phyloP scores from a whole-genome alignment of 345 rosid species.

The Acer saccharum region DNA sequence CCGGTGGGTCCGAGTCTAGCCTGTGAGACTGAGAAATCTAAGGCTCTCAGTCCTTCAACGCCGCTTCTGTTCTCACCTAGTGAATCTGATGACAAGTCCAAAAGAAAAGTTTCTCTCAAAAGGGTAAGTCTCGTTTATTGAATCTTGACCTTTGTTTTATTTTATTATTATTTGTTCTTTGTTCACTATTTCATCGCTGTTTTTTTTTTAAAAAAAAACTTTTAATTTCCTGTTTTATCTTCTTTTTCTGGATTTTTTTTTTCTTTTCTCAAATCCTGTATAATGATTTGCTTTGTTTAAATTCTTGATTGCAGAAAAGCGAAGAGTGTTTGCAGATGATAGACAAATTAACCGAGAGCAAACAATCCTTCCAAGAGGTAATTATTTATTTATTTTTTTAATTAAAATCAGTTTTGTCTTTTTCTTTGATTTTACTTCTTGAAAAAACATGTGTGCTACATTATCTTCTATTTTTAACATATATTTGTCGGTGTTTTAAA shows the following conservation, averaged over 20 bases:
- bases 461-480: neutral
- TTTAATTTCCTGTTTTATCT: neutral
- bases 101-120: constrained; percentile 23
- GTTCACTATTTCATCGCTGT: neutral
- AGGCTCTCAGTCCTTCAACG: constrained; percentile 40
- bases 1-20: neutral
- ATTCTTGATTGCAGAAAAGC: constrained; percentile 26
- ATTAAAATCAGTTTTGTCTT: constrained; percentile 17
- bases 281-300: too few species aligned
- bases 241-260: neutral
- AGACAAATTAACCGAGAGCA: constrained; percentile 5
- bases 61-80: constrained; percentile 39
- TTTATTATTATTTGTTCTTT: neutral
- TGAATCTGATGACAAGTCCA: constrained; percentile 38
- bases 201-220: neutral
- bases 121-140: constrained; percentile 20
- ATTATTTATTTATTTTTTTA: neutral
- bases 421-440: constrained; percentile 3
- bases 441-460: neutral
- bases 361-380: constrained; percentile 22
- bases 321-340: constrained; percentile 23
- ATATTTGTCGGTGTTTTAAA: too few species aligned
- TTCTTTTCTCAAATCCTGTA: neutral
- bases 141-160: neutral
- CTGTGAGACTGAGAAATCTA: constrained; percentile 13